Base-by-base conservation (phyloP, 108 stramenopile genomes). In the Skeletonema tropicum region DNA sequence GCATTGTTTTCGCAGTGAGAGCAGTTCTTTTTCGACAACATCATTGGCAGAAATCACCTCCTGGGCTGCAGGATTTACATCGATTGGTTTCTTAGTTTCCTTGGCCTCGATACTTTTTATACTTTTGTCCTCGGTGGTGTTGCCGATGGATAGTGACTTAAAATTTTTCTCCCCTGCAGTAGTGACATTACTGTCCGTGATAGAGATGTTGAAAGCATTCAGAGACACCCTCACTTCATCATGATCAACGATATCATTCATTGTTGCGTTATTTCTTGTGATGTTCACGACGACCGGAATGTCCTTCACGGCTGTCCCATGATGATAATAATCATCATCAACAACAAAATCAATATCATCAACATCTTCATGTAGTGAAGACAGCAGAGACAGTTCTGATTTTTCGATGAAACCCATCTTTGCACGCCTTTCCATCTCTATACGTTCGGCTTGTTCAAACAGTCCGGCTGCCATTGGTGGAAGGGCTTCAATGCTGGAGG, bases 21-120 rank as follows among this genome's bases (percentile, higher is more conserved):
- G 68, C 35, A 21, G 35, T 63, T 31, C 75, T 68, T 58, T 76
- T 62, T 76, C 48, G 67, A 3, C 60, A 52, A 23, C 23, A 52
- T 52, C 23, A 2, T 14, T 52, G 52, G 6, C 21, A 7, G 52
- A 23, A 25, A 23, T 25, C 0, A 1, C 52, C 6, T n/a, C 52
- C 15, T 15, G 13, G 42, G 2, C 42, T 45, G 42, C 42, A 45
- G 42, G 14, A 15, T 15, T 45, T 7, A 23, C 21, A 52, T 25
- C 9, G 21, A 23, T 23, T 52, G 52, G 6, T 23, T 25, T 52
- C n/a, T 21, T 23, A 2, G 5, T 9, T 6, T 49, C 48, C 19
- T 21, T 21, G 1, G 9, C 6, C 52, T n/a, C 52, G 4, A 23
- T 7, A n/a, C 52, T 52, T 19, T 52, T 25, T 1, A 23, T 19